These are phyloP conservation scores for Globisporangium nunn DNA, from an alignment of 352 stramenopile species.

Conservation along the genomic window DNA sequence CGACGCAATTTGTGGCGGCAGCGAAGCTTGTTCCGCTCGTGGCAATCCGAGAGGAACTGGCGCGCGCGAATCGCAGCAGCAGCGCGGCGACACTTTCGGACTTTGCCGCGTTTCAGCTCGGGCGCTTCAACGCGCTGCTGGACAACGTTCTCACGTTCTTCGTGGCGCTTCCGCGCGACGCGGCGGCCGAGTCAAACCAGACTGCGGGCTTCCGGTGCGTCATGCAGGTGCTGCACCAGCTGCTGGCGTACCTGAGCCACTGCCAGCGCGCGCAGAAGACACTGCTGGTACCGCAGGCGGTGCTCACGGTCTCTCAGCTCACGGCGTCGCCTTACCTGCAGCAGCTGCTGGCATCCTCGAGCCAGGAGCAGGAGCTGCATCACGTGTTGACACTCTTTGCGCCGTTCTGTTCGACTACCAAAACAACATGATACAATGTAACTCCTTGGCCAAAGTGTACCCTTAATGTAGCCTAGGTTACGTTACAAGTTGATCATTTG, in stretches of 20 bases:
- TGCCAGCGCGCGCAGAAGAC: slow-evolving; percentile 32
- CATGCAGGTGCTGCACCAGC: slow-evolving; percentile 54
- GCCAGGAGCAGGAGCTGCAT: slow-evolving; percentile 41
- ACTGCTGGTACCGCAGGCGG: slow-evolving; percentile 27
- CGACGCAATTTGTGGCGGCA: slow-evolving; percentile 24
- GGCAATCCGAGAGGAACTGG: slow-evolving; percentile 20
- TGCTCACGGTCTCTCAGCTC: slow-evolving; percentile 40
- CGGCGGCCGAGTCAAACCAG: slow-evolving; percentile 12
- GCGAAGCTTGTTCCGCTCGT: slow-evolving; percentile 40
- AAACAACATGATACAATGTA: neutral
- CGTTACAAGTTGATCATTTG: too few relatives aligned
- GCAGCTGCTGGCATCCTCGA: slow-evolving; percentile 36
- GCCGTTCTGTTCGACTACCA: slow-evolving; percentile 13
- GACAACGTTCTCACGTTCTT: slow-evolving; percentile 68
- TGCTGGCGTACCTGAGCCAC: slow-evolving; percentile 47
- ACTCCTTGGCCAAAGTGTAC: too few relatives aligned
- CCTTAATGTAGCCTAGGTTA: too few relatives aligned
- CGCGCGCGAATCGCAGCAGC: slow-evolving; percentile 1
- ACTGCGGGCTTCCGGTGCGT: slow-evolving; percentile 39
- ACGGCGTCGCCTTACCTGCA: slow-evolving; percentile 57
- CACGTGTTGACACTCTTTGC: slow-evolving; percentile 33
- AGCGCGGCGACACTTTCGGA: slow-evolving; percentile 1
- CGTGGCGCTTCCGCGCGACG: slow-evolving; percentile 33
- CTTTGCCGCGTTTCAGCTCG: slow-evolving; percentile 34
- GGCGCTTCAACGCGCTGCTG: slow-evolving; percentile 45